Base-by-base conservation (phyloP, 164 flowering plant genomes). In the Cinnamomum micranthum region DNA sequence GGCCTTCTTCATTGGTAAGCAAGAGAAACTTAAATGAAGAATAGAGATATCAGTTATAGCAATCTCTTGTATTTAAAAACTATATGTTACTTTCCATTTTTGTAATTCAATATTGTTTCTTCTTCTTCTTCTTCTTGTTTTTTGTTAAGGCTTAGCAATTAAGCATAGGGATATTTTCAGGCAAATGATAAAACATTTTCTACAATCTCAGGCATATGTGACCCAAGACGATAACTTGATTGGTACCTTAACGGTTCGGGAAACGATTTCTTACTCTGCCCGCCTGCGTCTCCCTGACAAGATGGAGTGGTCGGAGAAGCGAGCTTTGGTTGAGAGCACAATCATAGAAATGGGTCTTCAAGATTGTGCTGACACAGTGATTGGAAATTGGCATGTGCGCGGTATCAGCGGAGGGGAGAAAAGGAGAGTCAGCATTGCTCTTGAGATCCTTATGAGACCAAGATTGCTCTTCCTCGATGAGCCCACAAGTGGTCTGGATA, bases 351-450 rank as follows among this genome's bases (percentile, higher is more conserved):
- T 94, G 97, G 98, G 98, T 27, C 92, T 94, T 23, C 98, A 94
- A 65, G 97, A 92, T 55, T 92, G 97, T 65, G 96, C 95, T 0
- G 92, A 94, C 75, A 94, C 98, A 0, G 92, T 87, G 4, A 84
- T 94, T 13, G 98, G 98, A 50, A 92, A 92, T 73, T 92, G 98
- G 98, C 97, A 91, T 82, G 75, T 90, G 80, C 89, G 97, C 11
- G 98, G 98, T n/a, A 80, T 94, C 67, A 94, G 98, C 51, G 98
- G 98, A 9, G 98, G 97, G 22, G 95, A 94, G 83, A 94, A 86
- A 82, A 81, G 98, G 74, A 78, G 98, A 73, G 97, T 95, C 59
- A 95, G 98, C 82, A 95, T 95, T 62, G 96, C 97, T 20, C 79
- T 95, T 7, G 97, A 92, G 75, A 95, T 95, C 77, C 85, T 95